Evolutionary conservation across 306 rosid species (phyloP), one percentile per base, ranked within the genome.

Genomic region (Quillaja saponaria): DNA sequence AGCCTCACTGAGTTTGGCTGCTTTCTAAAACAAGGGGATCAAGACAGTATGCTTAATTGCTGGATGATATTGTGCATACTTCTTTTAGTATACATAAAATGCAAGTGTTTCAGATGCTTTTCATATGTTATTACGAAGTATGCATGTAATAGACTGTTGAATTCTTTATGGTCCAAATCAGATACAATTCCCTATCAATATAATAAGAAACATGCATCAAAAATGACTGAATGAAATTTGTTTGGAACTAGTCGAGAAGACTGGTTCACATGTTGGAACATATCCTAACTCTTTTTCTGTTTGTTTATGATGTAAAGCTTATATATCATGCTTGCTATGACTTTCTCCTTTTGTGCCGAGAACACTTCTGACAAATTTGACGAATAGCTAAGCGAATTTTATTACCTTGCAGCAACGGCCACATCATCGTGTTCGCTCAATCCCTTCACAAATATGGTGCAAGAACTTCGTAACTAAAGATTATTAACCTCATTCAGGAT

Each of bases 371-470:
- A n/a, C n/a, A n/a, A n/a, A n/a, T n/a, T n/a, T n/a, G n/a, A n/a
- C n/a, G n/a, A n/a, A 25, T 71, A 61, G 42, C 77, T 71, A 51
- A 78, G 64, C 51, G 48, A 37, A 18, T 49, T 37, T 34, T 72
- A 8, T 12, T 53, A 38, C 61, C 9, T 74, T 82, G 83, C 99
- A 92, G 99, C 96, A 87, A 89, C 94, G 99, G 64, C 99, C 99
- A 0, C 97, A 80, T 80, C 82, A 85, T 47, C 99, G 97, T 2
- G 91, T 92, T 73, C 99, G 91, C n/a, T 91, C 99, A 3, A 92
- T 92, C 71, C 99, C 99, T 51, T 92, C 99, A 16, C 99, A 92
- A 68, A 69, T 89, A 16, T 92, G 97, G 99, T 89, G 97, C 87
- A 92, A 92, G 71, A 92, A 92, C 72, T 89, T 92, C 49, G 99